Base-by-base conservation (phyloP, 306 rosid genomes). In the Corylus heterophylla region DNA sequence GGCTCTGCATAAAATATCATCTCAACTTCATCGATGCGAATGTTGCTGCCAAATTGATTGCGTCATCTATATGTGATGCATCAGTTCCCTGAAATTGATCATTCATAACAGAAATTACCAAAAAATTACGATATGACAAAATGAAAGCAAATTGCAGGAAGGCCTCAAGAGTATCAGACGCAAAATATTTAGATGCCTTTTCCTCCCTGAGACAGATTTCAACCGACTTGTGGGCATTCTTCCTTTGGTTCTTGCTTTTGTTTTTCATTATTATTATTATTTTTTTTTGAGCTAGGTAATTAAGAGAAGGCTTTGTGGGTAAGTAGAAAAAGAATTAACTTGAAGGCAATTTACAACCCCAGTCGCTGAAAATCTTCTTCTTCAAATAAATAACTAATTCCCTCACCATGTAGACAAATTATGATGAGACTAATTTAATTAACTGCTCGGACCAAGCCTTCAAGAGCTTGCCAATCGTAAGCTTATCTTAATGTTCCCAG, bases 21-120 rank as follows among this genome's bases (percentile, higher is more conserved):
- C 70, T 83, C 88, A 91, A 76, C 80, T 93, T 93, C 87, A 93
- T 59, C 0, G 88, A 85, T 8, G 98, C 98, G 81, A 95, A 90
- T 27, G 82, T 67, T 47, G 86, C 77, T 5, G 98, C 99, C 68
- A 93, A 86, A 66, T 85, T 87, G 61, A 95, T 87, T 4, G 97
- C 97, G 87, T 93, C 99, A 2, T 86, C 82, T 74, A 95, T 70
- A 0, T 71, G 88, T 18, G 96, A 85, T 52, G 97, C 97, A 76
- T 95, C 96, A 11, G 90, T 91, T 67, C 99, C 99, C 99, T 95
- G 98, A 25, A 82, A 83, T 50, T 2, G 13, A 48, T 29, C 31
- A 54, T 12, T 6, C 55, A 81, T 39, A 9, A 16, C 45, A 52
- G 39, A 54, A 51, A 45, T 25, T 13, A 22, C 31, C 16, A 22